Evolutionary conservation across 2,329 filamentous ascomycete genomes (phyloP), one percentile per base, ranked within the genome.

Genomic region (Colletotrichum simmondsii): DNA sequence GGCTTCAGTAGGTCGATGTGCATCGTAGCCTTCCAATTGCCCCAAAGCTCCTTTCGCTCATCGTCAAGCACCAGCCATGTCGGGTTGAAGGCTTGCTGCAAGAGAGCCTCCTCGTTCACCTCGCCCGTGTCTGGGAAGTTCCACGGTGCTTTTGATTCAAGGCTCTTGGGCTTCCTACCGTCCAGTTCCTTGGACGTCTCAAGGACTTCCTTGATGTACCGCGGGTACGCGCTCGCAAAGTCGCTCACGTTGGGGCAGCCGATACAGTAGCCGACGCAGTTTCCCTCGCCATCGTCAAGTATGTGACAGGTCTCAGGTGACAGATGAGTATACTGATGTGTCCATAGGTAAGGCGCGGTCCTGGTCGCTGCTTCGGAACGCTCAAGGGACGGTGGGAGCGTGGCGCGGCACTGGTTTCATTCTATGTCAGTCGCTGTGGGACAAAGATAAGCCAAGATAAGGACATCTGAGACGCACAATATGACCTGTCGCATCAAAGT

Each of bases 311-410:
- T 84, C 12, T 74, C 53, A 0, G 86, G 85, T 10, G 80, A 85
- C 71, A 88, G 84, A 75, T 83, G 79, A 19, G 85, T 87, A 81
- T 85, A 88, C 49, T 83, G 86, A 76, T 87, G 86, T 10, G 85
- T 86, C 87, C 87, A 88, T 76, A 88, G 75, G 79, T 88, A 88
- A 1, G 86, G 86, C 16, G 85, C 81, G 35, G 87, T 80, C 22
- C 79, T 79, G 59, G 75, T 73, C 5, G 81, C 82, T 12, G 76
- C 77, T 46, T 81, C 77, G 32, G 83, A 84, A 22, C 76, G 57
- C 30, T 75, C 49, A n/a, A 87, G 82, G 5, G 82, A 83, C 0
- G 83, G 83, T 4, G 85, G 85, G 22, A 88, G 83, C 37, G 86
- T 88, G 32, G 79, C 83, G 65, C 85, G 84, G 77, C 87, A 88